Evolutionary conservation across 306 rosid genomes (phyloP).

Genomic region (Amphicarpaea edgeworthii): DNA sequence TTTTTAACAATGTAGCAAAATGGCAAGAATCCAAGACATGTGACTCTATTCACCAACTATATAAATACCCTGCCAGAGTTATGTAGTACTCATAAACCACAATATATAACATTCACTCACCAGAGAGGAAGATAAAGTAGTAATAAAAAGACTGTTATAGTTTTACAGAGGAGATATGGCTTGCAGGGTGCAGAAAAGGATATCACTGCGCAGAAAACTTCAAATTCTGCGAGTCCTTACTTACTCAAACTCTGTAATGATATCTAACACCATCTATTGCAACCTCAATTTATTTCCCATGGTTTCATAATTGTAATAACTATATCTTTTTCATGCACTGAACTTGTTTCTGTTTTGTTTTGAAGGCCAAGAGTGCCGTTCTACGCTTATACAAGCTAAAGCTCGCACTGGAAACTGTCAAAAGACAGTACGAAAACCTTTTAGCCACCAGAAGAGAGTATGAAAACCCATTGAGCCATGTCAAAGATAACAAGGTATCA

Average conservation of each 20-base stretch:
- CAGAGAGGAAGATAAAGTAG: slow-evolving; percentile 2
- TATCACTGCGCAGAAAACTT: slow-evolving; percentile 67
- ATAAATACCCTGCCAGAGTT: slow-evolving; percentile 57
- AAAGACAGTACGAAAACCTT: slow-evolving; percentile 52
- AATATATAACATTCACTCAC: slow-evolving; percentile 41
- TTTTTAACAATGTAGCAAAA: slow-evolving; percentile 39
- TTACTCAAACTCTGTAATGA: slow-evolving; percentile 59
- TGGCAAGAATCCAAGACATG: slow-evolving; percentile 35
- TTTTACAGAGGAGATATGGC: slow-evolving; percentile 56
- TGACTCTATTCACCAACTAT: slow-evolving; percentile 52
- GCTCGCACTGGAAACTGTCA: slow-evolving; percentile 44
- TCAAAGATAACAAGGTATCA: slow-evolving; percentile 46
- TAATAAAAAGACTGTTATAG: slow-evolving; percentile 4
- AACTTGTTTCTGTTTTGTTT: slow-evolving; percentile 37
- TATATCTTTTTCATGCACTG: slow-evolving; percentile 21
- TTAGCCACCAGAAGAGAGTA: slow-evolving; percentile 47
- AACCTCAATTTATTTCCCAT: not conserved
- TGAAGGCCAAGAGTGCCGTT: slow-evolving; percentile 49
- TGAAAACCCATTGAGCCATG: slow-evolving; percentile 36
- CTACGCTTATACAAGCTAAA: slow-evolving; percentile 52
- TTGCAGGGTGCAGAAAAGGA: slow-evolving; percentile 62
- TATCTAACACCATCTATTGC: slow-evolving; percentile 2
- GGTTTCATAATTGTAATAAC: not conserved
- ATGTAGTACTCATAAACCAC: slow-evolving; percentile 17
- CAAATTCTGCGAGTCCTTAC: slow-evolving; percentile 59